Base-by-base conservation (phyloP, 2,329 filamentous ascomycete genomes). In the Diaporthe sp. region DNA sequence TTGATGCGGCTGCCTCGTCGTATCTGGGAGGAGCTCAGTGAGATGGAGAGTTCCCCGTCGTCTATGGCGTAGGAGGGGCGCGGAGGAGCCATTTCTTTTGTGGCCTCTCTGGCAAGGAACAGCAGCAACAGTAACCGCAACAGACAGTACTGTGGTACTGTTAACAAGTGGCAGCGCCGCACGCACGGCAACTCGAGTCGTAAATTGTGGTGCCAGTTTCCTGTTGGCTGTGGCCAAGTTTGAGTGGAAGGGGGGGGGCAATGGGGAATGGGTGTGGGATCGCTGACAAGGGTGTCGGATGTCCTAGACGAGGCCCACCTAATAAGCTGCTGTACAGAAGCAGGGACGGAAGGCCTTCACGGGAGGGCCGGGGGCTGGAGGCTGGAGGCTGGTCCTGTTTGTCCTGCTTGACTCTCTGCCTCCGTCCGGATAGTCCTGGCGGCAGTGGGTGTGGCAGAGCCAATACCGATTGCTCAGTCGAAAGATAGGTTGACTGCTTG, bases 31-130 rank as follows among this genome's bases (percentile, higher is more conserved):
- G 90, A 90, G 73, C 90, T 91, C 77, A 95, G 87, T 79, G 93
- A 93, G 82, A 96, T 94, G 84, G 93, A 94, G 78, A 96, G 91
- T 86, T 96, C 94, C 86, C 95, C 94, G 83, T 95, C 93, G 82
- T 96, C 93, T 83, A 37, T 69, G 53, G 58, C 73, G 50, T 75
- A 71, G 39, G 70, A 58, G 70, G 94, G 94, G 79, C 85, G 86
- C 81, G 86, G 83, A 75, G 87, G 86, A 81, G 86, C 84, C 88
- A 90, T 90, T 71, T 63, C 47, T 42, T 55, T 71, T 55, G 56
- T 39, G 44, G 47, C 32, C 32, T 71, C 56, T 65, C 37, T 63
- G 70, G 47, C 70, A 51, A 47, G 56, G 44, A 59, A 50, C 70
- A 71, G 58, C 44, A 61, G 42, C 44, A 27, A 37, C 32, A 53